Base-by-base conservation (phyloP, 2,329 filamentous ascomycete genomes). In the Stagonosporopsis rhizophila region DNA sequence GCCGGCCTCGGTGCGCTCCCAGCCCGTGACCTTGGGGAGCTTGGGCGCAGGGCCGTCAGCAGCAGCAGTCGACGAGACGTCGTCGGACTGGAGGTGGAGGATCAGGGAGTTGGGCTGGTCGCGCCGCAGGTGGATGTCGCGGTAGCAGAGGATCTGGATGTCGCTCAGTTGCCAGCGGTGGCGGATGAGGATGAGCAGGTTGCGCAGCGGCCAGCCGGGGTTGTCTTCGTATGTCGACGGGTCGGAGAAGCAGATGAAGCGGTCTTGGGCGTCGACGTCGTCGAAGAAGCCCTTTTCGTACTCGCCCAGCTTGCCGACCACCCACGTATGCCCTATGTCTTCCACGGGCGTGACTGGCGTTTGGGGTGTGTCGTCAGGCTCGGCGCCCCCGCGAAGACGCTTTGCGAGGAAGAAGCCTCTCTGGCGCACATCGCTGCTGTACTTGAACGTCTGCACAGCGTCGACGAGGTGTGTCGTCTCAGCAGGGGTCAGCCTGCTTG, bases 351-450 rank as follows among this genome's bases (percentile, higher is more conserved):
- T 81, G 23, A 83, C 81, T 0, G 83, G 79, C n/a, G 80, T 81
- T n/a, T 81, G 79, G 56, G 75, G 66, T 23, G 58, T 52, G 4
- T 73, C 68, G 2, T 75, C 74, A 6, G 54, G 46, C n/a, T 68
- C 62, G 17, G 51, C 47, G 2, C 64, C 65, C 12, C 59, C 64
- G 1, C 81, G 82, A 23, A 88, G 79, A 67, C 89, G 91, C 78
- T 96, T 96, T 7, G 88, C 93, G n/a, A 99, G 80, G 75, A 99
- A 99, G 78, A 98, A 99, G 9, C 95, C 95, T 73, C 94, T 89
- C 76, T 99, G 92, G 45, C 92, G 85, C 32, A 85, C 83, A 75
- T 98, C 93, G 15, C 90, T 87, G 28, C 85, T 83, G 69, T 94
- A 95, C 59, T 87, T 87, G 92, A 93, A 99, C 1, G 91, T 95